phyloP scores from a whole-genome alignment of 2,329 filamentous ascomycete species.

The Trichoderma gracile region DNA sequence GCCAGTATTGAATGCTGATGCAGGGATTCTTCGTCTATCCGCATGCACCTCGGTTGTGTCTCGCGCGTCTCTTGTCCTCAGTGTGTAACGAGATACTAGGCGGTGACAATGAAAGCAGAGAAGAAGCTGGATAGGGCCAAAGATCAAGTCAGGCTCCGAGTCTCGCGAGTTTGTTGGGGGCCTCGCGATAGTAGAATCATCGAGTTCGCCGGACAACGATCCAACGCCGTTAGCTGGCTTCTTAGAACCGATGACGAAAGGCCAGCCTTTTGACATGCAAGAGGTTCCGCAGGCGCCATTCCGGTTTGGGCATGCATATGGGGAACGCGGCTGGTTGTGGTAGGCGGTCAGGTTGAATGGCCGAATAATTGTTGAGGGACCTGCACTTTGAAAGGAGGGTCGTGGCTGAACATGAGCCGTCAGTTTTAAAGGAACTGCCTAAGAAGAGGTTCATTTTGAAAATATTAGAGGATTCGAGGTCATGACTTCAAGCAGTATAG shows the following conservation, averaged over 20 bases:
- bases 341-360: background rate
- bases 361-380: too few species aligned
- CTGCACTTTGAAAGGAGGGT: too few species aligned
- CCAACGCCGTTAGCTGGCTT: background rate
- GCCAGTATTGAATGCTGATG: background rate
- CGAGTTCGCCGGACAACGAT: background rate
- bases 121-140: too few species aligned
- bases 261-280: slow-evolving; percentile 6
- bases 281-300: slow-evolving; percentile 7
- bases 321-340: background rate
- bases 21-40: slow-evolving; percentile 13
- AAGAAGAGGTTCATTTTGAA: too few species aligned
- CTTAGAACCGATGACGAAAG: slow-evolving; percentile 25
- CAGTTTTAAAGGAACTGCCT: too few species aligned
- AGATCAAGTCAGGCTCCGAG: too few species aligned
- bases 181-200: background rate
- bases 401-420: too few species aligned
- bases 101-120: too few species aligned
- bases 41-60: background rate
- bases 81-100: background rate
- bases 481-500: too few species aligned
- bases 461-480: too few species aligned
- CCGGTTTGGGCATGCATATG: background rate
- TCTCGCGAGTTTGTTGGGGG: slow-evolving; percentile 3
- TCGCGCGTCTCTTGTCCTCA: background rate